Evolutionary conservation across 768 basidiomycete genomes (phyloP), one percentile per base, ranked within the genome.

Genomic region (Suillus brevipes): DNA sequence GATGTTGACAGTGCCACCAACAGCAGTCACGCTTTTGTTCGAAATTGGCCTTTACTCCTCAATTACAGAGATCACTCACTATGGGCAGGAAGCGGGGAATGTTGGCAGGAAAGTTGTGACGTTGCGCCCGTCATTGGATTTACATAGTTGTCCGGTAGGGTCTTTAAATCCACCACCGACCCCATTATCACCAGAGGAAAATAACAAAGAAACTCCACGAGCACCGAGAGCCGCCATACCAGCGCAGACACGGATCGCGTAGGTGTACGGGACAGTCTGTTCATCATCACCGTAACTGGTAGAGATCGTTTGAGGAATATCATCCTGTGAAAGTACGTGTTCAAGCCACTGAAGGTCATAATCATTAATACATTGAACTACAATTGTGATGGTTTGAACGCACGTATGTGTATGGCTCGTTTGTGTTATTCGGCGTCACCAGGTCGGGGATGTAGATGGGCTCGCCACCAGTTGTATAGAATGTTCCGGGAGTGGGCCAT

Each of bases 261-360:
- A 89, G 62, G 74, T 78, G 58, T 72, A 60, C n/a, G 89, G 88
- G 34, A 91, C 87, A 87, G 88, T 87, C 71, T 89, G 89, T 64
- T 92, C 91, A 63, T 86, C 83, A 57, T 91, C 90, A 4, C 83
- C 87, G 70, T 92, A 92, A 67, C 87, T 89, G 0, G 88, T 91
- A 0, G 89, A 89, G 49, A 92, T 89, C 9, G 85, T 79, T 66
- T 84, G 82, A 20, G 89, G 88, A 2, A 83, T 73, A 47, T 78
- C 71, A 13, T 75, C 61, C 23, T 84, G 81, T 16, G 67, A 68
- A 0, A 85, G 75, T 20, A 90, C 72, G 65, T 83, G 87, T 50
- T 87, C 80, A 20, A 92, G 75, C 90, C 89, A 91, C 79, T 88
- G 49, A 73, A 63, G 36, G 28, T 50, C n/a, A 0, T 60, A 57